Evolutionary conservation across 2,329 filamentous ascomycete genomes (phyloP), one percentile per base, ranked within the genome.

Genomic region (Xylariaceae sp.): DNA sequence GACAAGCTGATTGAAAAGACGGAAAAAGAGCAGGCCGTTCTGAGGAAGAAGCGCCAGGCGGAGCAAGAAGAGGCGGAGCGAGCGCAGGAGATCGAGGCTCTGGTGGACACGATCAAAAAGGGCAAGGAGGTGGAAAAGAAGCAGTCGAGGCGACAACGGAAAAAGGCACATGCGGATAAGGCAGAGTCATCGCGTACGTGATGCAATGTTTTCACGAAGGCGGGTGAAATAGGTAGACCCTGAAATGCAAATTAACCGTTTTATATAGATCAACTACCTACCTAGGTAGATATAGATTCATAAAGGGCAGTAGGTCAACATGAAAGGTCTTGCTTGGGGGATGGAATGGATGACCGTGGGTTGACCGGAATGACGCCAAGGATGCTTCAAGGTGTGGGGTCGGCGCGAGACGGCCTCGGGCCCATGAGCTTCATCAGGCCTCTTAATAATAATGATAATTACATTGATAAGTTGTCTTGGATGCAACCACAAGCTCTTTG

Each of bases 1-100:
- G 92, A 96, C 65, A 84, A 83, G 67, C 81, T 95, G 59, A 86
- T 97, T 52, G 86, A 95, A 69, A 80, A 80, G 63, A 81, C 86
- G 13, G 92, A 97, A 71, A 95, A 89, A 74, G 83, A 87, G 67
- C 82, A 86, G 21, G 91, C 91, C 8, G 61, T 64, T 1, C 19
- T 67, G 2, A 80, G 59, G 4, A 80, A 67, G 59, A 73, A 80
- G 3, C 53, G 46, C 46, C 69, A 70, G 5, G 74, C 75, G 54
- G 64, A 65, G 53, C 63, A 65, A 54, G 60, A 68, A 52, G 61
- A 68, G 15, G 56, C 61, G 7, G 67, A 67, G 51, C 68, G 69
- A 44, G 63, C 58, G 10, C 54, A 67, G 49, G 60, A 68, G 51
- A 54, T 67, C 22, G 60, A 68, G 44, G 52, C 65, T 15, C 54